Evolutionary conservation across 768 basidiomycete species (phyloP).

Genomic region (Lentinula aciculospora): DNA sequence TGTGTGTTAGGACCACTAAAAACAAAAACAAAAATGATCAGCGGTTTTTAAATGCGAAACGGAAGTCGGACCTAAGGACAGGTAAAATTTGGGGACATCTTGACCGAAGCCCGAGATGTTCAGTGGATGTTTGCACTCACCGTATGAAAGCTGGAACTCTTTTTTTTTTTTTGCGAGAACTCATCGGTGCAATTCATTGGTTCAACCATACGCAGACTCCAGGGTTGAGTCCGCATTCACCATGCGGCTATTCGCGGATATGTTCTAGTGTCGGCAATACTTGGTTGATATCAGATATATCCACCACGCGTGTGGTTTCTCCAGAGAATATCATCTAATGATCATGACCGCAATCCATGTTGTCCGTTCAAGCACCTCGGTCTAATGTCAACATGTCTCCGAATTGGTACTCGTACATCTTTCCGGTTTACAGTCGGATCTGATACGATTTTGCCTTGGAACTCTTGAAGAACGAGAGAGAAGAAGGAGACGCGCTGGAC

Average conservation of each 20-base stretch:
- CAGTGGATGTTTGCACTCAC: background rate
- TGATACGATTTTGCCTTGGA: background rate
- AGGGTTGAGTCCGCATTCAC: too few relatives aligned
- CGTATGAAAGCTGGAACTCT: background rate
- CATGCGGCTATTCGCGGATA: too few relatives aligned
- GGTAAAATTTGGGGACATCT: conserved; percentile 2
- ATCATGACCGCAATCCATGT: background rate
- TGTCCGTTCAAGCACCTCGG: background rate
- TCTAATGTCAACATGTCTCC: background rate
- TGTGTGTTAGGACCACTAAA: background rate
- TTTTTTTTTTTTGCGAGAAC: too few relatives aligned
- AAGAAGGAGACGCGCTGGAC: too few relatives aligned
- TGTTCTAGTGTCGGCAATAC: too few relatives aligned
- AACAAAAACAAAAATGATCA: background rate
- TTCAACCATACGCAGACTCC: too few relatives aligned
- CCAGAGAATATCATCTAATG: too few relatives aligned
- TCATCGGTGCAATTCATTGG: too few relatives aligned
- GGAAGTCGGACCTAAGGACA: conserved; percentile 1
- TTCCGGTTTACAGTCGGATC: background rate
- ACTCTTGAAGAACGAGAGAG: background rate
- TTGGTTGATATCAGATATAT: too few relatives aligned
- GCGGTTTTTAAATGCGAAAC: background rate
- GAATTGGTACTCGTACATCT: background rate
- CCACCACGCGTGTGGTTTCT: too few relatives aligned
- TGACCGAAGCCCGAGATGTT: background rate